Conservation (phyloP, 2,329 filamentous ascomycete species). For the Claviceps paspali region DNA sequence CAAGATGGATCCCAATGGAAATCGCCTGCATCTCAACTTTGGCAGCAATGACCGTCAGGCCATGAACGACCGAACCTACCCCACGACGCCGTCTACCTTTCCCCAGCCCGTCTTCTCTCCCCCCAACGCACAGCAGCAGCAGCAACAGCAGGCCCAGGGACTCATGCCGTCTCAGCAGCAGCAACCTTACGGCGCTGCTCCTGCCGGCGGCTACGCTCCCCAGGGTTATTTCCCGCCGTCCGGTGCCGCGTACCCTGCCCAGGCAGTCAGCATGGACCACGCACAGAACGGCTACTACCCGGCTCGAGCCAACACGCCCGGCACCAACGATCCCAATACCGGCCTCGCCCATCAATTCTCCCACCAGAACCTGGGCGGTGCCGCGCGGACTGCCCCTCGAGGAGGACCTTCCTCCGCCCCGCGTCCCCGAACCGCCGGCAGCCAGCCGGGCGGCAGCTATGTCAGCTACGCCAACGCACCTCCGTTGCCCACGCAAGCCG, state of each 20-base stretch:
- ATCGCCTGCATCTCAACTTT: constrained; percentile 51
- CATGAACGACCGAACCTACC: constrained; percentile 53
- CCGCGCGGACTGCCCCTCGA: constrained; percentile 50
- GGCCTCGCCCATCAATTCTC: constrained; percentile 92
- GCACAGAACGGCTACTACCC: constrained; percentile 33
- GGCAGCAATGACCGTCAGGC: constrained; percentile 50
- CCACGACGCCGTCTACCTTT: constrained; percentile 87
- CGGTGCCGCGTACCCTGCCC: constrained; percentile 30
- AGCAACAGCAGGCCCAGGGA: constrained; percentile 28
- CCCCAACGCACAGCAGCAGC: constrained; percentile 16
- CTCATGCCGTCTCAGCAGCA: constrained; percentile 16
- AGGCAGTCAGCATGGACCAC: constrained; percentile 30
- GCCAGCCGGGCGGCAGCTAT: constrained; percentile 47
- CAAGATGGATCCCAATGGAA: constrained; percentile 40
- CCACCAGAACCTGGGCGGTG: constrained; percentile 77
- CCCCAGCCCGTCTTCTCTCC: constrained; percentile 7
- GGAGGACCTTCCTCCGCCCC: constrained; percentile 53
- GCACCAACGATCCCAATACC: constrained; percentile 69
- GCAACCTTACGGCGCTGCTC: constrained; percentile 30
- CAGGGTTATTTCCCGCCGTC: constrained; percentile 47
- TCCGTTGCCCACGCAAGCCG: constrained; percentile 45
- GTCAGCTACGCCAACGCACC: constrained; percentile 46
- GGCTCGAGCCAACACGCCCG: constrained; percentile 40
- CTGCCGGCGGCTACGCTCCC: constrained; percentile 25
- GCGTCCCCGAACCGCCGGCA: constrained; percentile 73